Evolutionary conservation across 805 yeast genomes (phyloP).

Genomic region (Candida maris): DNA sequence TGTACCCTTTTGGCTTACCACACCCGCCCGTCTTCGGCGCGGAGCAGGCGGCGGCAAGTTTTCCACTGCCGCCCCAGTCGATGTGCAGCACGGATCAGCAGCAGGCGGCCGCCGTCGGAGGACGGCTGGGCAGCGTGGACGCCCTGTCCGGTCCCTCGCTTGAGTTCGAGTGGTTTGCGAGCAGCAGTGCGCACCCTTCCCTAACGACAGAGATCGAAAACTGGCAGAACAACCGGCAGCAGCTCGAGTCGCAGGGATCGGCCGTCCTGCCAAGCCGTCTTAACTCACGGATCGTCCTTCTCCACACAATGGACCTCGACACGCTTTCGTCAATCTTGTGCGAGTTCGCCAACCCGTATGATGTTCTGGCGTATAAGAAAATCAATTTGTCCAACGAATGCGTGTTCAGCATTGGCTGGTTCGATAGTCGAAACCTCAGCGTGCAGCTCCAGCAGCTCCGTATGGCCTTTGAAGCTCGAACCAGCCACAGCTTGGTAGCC

Average conservation of each 20-base stretch:
- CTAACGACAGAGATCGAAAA: not conserved
- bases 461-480: conserved; percentile 9
- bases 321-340: conserved; percentile 10
- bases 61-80: no score
- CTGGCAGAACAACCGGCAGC: not conserved
- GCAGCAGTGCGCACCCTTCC: no score
- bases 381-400: conserved; percentile 3
- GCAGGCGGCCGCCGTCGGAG: no score
- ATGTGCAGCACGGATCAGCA: no score
- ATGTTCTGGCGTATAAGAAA: conserved; percentile 15
- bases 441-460: conserved; percentile 16
- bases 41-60: no score
- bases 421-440: conserved; percentile 23
- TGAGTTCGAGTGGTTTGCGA: no score
- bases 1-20: conserved; percentile 8
- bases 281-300: conserved; percentile 15
- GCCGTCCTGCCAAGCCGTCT: not conserved
- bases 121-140: no score
- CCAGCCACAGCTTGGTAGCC: conserved; percentile 7
- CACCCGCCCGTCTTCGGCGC: conserved; percentile 5
- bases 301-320: conserved; percentile 8
- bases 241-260: not conserved
- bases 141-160: no score
- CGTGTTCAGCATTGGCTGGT: conserved; percentile 28
- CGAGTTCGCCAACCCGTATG: conserved; percentile 11